phyloP scores from a whole-genome alignment of 2,329 filamentous ascomycete genomes.

The Aspergillus tubingensis region DNA sequence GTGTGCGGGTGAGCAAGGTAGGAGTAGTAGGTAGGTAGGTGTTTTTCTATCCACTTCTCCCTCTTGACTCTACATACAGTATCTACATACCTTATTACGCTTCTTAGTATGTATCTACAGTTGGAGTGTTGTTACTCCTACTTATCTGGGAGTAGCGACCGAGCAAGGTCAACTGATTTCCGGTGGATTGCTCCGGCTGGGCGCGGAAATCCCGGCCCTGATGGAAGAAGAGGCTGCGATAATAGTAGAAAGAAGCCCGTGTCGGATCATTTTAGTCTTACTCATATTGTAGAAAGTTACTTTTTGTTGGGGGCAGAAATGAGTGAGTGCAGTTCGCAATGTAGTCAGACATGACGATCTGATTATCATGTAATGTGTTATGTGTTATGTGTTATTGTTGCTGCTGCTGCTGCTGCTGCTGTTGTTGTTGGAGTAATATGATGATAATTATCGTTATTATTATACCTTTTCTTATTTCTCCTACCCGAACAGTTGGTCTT shows the following conservation, averaged over 20 bases:
- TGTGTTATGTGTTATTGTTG: too few relatives aligned
- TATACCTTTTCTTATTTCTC: neutral
- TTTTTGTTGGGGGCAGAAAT: neutral
- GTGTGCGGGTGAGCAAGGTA: neutral
- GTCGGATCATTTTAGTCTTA: neutral
- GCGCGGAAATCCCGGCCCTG: neutral
- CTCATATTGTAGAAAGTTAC: neutral
- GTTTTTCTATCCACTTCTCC: too few relatives aligned
- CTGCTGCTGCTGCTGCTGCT: too few relatives aligned
- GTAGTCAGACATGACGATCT: neutral
- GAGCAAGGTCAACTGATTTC: neutral
- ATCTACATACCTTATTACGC: neutral
- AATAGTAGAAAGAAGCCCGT: neutral
- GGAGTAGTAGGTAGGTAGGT: too few relatives aligned
- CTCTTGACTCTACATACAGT: too few relatives aligned
- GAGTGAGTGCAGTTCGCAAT: too few relatives aligned
- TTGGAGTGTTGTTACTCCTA: too few relatives aligned
- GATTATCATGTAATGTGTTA: too few relatives aligned
- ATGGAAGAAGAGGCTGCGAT: neutral
- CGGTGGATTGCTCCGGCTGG: neutral
- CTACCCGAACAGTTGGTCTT: slow-evolving; percentile 1
- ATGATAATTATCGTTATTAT: too few relatives aligned
- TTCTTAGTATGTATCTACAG: neutral
- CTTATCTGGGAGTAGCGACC: neutral
- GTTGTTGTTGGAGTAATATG: too few relatives aligned